Evolutionary conservation across 495 filamentous ascomycete species (phyloP).

Genomic region (Astrothelium macrocarpum): DNA sequence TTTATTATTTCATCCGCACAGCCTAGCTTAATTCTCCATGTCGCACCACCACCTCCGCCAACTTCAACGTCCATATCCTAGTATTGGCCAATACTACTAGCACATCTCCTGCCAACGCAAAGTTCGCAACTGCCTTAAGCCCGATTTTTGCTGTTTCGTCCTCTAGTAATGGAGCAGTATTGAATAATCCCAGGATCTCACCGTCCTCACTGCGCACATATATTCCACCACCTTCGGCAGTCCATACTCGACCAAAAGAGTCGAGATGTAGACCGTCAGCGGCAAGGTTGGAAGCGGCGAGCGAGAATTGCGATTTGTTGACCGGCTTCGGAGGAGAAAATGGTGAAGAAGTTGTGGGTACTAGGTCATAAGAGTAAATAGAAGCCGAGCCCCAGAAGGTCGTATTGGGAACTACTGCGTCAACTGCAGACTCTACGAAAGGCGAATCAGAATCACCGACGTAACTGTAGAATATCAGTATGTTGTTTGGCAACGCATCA

Average conservation of each 20-base stretch:
- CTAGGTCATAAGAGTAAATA: constrained; percentile 4
- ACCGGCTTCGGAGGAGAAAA: not conserved
- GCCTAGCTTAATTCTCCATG: not conserved
- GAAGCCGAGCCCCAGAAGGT: constrained; percentile 1
- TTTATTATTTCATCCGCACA: too few species aligned
- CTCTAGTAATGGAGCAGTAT: not conserved
- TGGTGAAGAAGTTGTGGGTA: not conserved
- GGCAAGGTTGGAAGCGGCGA: not conserved
- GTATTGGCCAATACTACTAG: too few species aligned
- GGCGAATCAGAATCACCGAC: not conserved
- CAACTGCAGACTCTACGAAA: not conserved
- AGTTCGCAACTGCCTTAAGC: not conserved
- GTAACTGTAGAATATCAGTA: not conserved
- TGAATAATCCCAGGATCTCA: not conserved
- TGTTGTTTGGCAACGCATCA: not conserved
- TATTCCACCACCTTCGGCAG: constrained; percentile 4
- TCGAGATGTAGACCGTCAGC: constrained; percentile 6
- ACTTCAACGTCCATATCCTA: not conserved
- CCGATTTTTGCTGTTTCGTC: not conserved
- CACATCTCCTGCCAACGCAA: too few species aligned
- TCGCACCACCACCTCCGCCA: not conserved
- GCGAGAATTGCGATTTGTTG: not conserved
- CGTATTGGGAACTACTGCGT: not conserved
- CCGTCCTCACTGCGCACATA: constrained; percentile 1
- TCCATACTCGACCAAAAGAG: constrained; percentile 1